Evolutionary conservation across 495 filamentous ascomycete genomes (phyloP).

Genomic region (Aspergillus panamensis): DNA sequence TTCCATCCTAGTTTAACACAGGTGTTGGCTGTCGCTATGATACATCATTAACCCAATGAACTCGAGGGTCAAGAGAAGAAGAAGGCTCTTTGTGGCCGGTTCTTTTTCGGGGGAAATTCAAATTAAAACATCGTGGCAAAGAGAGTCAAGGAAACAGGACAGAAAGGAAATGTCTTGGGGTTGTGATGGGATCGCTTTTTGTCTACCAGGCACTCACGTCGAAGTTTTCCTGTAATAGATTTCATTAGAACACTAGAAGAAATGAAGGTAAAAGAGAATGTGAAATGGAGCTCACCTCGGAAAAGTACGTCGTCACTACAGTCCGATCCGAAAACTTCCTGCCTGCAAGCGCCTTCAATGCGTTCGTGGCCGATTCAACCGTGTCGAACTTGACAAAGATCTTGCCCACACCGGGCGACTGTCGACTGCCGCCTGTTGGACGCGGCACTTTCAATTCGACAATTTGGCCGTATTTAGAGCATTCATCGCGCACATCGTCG

Average conservation of each 20-base stretch:
- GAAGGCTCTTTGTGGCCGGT: background rate
- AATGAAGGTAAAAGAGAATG: background rate
- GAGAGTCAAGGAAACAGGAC: background rate
- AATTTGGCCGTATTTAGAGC: conserved; percentile 81
- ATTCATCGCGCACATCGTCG: conserved; percentile 89
- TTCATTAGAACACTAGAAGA: conserved; percentile 14
- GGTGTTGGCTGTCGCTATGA: conserved; percentile 9
- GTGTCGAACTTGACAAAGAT: conserved; percentile 92
- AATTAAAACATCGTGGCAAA: conserved; percentile 12
- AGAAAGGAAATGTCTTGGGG: conserved; percentile 1
- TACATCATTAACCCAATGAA: conserved; percentile 19
- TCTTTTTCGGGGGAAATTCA: conserved; percentile 5
- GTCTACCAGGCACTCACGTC: conserved; percentile 71
- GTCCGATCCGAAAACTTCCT: conserved; percentile 94
- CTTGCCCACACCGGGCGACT: conserved; percentile 89
- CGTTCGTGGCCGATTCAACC: conserved; percentile 73
- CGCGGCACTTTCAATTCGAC: conserved; percentile 86
- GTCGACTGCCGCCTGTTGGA: conserved; percentile 73
- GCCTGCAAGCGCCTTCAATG: conserved; percentile 81
- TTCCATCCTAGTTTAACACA: conserved; percentile 2
- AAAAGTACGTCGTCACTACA: conserved; percentile 93
- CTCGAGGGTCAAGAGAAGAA: background rate
- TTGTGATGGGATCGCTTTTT: background rate
- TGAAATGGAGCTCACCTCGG: conserved; percentile 59
- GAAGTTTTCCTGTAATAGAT: conserved; percentile 61